Base-by-base conservation (phyloP, 768 basidiomycete species). In the Hericium coralloides region DNA sequence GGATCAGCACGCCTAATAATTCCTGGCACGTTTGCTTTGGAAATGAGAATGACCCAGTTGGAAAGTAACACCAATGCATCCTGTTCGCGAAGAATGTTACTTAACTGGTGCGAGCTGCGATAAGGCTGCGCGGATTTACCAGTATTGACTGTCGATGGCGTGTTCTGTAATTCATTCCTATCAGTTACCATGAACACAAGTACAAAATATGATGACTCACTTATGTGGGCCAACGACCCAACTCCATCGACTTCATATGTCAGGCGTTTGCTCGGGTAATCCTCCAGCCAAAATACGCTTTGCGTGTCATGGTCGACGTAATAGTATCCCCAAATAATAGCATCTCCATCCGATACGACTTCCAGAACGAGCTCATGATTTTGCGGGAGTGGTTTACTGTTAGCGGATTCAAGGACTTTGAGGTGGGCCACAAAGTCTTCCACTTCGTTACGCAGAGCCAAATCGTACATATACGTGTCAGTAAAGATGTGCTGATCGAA, bases 261-360 rank as follows among this genome's bases (percentile, higher is more conserved):
- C 36, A 82, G 63, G 7, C 66, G 53, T 0, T 55, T 43, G 1
- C 74, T 71, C 0, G 74, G 64, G 55, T 74, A 78, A 0, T 69
- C 60, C 45, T 83, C 75, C 38, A 83, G 55, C 74, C 79, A 86
- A 58, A 85, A 85, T 9, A 84, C 66, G 18, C 69, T 64, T 18
- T 77, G 74, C 0, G 68, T 65, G 1, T 61, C 20, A 47, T 82
- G 80, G 59, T 81, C 72, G 26, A 74, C 79, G 55, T 79, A 80
- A 61, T 82, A 83, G 63, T 83, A 83, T 58, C 73, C 49, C 63
- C 67, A 64, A 20, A 43, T n/a, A 45, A 63, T 43, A 7, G 38
- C 55, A 10, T 67, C 66, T 0, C 66, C 66, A 3, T 60, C 60
- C 2, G 49, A 8, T 36, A 60, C 67, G 3, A 79, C 66, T 47